Conservation (phyloP, 306 rosid genomes). For the Quercus parvula region DNA sequence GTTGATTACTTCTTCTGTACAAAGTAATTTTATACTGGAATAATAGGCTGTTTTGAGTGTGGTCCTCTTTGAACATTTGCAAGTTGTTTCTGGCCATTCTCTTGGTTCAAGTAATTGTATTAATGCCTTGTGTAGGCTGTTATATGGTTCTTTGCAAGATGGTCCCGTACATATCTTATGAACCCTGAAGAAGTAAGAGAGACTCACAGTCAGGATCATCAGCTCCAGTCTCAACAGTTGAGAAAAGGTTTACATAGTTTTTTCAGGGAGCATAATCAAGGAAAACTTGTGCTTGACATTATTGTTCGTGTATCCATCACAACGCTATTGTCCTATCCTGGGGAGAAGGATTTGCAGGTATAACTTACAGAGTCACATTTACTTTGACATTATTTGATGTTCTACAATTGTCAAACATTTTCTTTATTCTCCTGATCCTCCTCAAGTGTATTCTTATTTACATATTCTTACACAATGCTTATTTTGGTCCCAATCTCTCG, state of each 20-base stretch:
- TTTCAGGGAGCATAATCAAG: constrained; percentile 85
- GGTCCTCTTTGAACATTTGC: constrained; percentile 4
- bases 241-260: constrained; percentile 51
- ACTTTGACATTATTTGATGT: constrained; percentile 14
- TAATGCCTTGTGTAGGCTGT: constrained; percentile 65
- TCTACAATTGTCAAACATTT: constrained; percentile 4
- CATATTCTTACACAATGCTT: neutral
- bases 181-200: constrained; percentile 54
- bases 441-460: constrained; percentile 3
- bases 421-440: constrained; percentile 14
- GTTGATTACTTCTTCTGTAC: neutral
- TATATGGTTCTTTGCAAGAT: constrained; percentile 95
- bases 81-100: neutral
- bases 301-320: constrained; percentile 70
- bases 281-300: constrained; percentile 79
- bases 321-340: constrained; percentile 73
- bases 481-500: neutral
- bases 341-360: constrained; percentile 93
- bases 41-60: neutral
- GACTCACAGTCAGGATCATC: constrained; percentile 28
- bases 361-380: constrained; percentile 26
- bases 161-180: constrained; percentile 88
- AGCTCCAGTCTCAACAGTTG: constrained; percentile 39
- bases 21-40: neutral
- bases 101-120: constrained; percentile 5